Evolutionary conservation across 2,329 filamentous ascomycete genomes (phyloP).

Genomic region (Microsporum audouinii): DNA sequence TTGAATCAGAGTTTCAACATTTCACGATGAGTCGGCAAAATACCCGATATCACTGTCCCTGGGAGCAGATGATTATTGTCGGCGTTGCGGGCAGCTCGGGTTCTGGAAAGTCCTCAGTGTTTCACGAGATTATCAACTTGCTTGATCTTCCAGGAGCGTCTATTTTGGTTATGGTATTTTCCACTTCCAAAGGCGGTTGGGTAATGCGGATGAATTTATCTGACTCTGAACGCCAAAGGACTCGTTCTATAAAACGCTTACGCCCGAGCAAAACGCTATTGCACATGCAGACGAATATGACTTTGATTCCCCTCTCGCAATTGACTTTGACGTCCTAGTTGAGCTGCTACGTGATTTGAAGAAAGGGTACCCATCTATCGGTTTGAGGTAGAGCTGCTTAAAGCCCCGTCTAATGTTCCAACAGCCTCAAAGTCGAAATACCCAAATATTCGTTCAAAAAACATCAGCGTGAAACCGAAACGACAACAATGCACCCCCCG

Average conservation of each 20-base stretch:
- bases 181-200: neutral
- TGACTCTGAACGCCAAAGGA: slow-evolving; percentile 46
- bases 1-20: neutral
- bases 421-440: slow-evolving; percentile 55
- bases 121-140: slow-evolving; percentile 78
- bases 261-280: slow-evolving; percentile 61
- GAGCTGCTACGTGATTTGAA: slow-evolving; percentile 74
- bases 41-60: slow-evolving; percentile 82
- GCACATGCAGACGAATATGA: slow-evolving; percentile 90
- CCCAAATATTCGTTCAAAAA: slow-evolving; percentile 92
- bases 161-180: slow-evolving; percentile 79
- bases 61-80: slow-evolving; percentile 93
- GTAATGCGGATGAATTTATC: neutral
- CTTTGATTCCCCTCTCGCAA: slow-evolving; percentile 86
- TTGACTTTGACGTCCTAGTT: slow-evolving; percentile 86
- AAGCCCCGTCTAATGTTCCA: neutral
- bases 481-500: slow-evolving; percentile 86
- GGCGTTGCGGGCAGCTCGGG: slow-evolving; percentile 91
- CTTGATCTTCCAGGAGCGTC: slow-evolving; percentile 96
- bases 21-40: slow-evolving; percentile 5
- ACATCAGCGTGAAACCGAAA: slow-evolving; percentile 67
- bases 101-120: slow-evolving; percentile 88
- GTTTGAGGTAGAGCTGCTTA: neutral
- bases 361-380: slow-evolving; percentile 56
- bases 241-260: slow-evolving; percentile 90